Evolutionary conservation across 495 filamentous ascomycete genomes (phyloP), one percentile per base, ranked within the genome.

Genomic region (Penicillium coffeae): DNA sequence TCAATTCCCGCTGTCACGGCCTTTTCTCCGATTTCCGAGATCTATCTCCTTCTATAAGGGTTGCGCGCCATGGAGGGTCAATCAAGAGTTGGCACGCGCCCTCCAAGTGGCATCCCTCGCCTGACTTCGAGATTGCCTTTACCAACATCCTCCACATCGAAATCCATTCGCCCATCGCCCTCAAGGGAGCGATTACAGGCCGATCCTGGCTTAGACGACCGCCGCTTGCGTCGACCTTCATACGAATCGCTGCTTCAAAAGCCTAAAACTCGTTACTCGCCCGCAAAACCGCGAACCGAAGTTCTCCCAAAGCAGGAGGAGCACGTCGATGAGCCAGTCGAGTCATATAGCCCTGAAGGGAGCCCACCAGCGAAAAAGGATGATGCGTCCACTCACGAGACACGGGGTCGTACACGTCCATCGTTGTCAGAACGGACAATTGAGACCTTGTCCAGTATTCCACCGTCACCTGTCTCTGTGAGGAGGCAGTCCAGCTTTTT

Each of bases 341-440:
- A 58, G 37, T 52, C 38, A 45, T 48, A 52, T 42, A 52, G 38
- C 27, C 37, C 42, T 12, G 47, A 50, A n/a, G 48, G 49, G 43
- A 58, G 42, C 35, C 42, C 47, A 18, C 20, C 37, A 37, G 52
- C 50, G 9, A 56, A 50, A 8, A 54, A 55, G 22, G 57, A 57
- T 32, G 62, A 60, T 6, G 32, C 20, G 15, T 46, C 41, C 10
- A n/a, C 43, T 3, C 45, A 55, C 16, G 68, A 73, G 39, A 21
- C 43, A 19, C 67, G 73, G 36, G 62, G 69, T 35, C 62, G 71
- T 56, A 43, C 58, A 15, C 52, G 65, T 21, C 78, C 81, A 18
- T 88, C 85, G 1, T 64, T 89, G 18, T 84, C 82, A 12, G 85
- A 89, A 41, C 70, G 85, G 34, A 86, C 85, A 9, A 80, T 86